Base-by-base conservation (phyloP, 208 protist species). In the Strigomonas galati region DNA sequence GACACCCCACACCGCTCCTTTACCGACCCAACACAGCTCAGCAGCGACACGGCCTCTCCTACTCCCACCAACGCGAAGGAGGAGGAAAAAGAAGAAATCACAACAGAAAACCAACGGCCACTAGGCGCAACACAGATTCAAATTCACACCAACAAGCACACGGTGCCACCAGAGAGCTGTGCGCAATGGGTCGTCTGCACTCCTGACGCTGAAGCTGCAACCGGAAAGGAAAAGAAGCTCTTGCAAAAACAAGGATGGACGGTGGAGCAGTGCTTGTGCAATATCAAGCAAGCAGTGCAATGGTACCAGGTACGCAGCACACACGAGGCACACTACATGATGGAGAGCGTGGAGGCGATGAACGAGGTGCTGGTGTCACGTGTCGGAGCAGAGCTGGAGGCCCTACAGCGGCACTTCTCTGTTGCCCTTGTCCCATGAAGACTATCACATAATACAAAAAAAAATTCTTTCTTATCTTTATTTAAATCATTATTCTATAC, bases 391-490 rank as follows among this genome's bases (percentile, higher is more conserved):
- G 17, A 21, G 10, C 44, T 51, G 44, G 15, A 51, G 44, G 15
- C 44, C 2, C 17, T 51, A 4, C 17, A 51, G 44, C 17, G 3
- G n/a, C 44, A 51, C 17, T 5, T 51, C 15, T 15, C 44, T 2
- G 44, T 17, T 21, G 44, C 17, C 17, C 10, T 3, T 40, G 35
- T 10, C 7, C 35, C 35, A 10, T 40, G 35, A 40, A 40, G 35
- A 40, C 7, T 40, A n/a, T n/a, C n/a, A n/a, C 10, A 48, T 48
- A 48, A 48, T 48, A 48, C 10, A n/a, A 48, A 48, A n/a, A 48
- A 48, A 48, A 48, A 48, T 54, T 54, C 23, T 21, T 54, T 21
- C 23, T 54, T 21, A 24, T 54, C 23, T 54, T 54, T 54, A 10
- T 54, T 54, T 54, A 24, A 24, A 21, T 54, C 6, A 10, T n/a